Evolutionary conservation across 2,329 filamentous ascomycete species (phyloP), one percentile per base, ranked within the genome.

Genomic region (Colletotrichum tamarilloi): DNA sequence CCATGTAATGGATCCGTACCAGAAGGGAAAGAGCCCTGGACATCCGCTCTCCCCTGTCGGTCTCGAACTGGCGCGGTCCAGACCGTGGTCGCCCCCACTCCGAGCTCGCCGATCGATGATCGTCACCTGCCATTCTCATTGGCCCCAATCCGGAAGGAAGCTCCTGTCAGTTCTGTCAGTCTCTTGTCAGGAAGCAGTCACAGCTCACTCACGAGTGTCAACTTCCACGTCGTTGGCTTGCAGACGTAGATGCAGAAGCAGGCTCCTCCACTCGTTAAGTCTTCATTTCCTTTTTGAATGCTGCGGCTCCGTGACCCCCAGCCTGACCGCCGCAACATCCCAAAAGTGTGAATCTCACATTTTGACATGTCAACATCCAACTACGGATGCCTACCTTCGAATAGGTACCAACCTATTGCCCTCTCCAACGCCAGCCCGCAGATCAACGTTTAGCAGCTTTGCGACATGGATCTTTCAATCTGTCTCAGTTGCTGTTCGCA

Each of bases 91-190:
- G 60, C 53, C 67, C 46, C 60, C 67, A 49, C 67, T 28, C 46
- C 14, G 19, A 69, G 32, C 26, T 57, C 35, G 56, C 67, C 70
- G 67, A 73, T 73, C 67, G 35, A 70, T 56, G 70, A 73, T 73
- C 70, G 46, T 62, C 60, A 65, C 60, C 59, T 70, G 67, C 67
- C 67, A 57, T 6, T 72, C 22, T 42, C 59, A 68, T 69, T 72
- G 65, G 69, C 53, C 65, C 58, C 65, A 65, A 55, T 64, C 60
- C 70, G 42, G 67, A 49, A 28, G 57, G 67, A 49, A 28, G 57
- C 30, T 38, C 67, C 42, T 67, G 38, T 32, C 57, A 53, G 22
- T n/a, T 46, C 14, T 14, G 24, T 53, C 11, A 32, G n/a, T 32
- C 19, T 12, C 46, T 49, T 49, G 42, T 49, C 42, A 49, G 38